Conservation (phyloP, 306 rosid genomes). For the Hippophae rhamnoides region DNA sequence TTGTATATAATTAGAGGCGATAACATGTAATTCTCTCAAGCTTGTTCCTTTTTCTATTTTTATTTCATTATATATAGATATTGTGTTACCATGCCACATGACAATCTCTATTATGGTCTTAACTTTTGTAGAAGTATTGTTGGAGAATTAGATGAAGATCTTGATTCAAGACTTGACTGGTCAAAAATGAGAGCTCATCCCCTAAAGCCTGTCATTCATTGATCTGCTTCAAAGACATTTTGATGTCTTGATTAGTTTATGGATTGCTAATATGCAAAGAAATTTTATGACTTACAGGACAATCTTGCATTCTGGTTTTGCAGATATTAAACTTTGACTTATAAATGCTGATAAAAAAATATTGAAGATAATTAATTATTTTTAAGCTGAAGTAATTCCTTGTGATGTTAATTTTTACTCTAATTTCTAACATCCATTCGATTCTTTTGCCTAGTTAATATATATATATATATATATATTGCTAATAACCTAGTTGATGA, state of each 20-base stretch:
- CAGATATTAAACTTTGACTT: slow-evolving; percentile 5
- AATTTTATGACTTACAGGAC: too few species aligned
- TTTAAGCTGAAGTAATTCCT: too few species aligned
- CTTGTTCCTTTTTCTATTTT: neutral
- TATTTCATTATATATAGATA: neutral
- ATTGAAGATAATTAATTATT: slow-evolving; percentile 21
- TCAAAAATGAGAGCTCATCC: slow-evolving; percentile 88
- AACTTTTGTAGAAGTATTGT: slow-evolving; percentile 77
- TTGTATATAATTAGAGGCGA: slow-evolving; percentile 91
- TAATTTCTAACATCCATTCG: too few species aligned
- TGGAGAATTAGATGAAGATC: slow-evolving; percentile 88
- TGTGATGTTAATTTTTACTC: too few species aligned
- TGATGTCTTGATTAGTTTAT: slow-evolving; percentile 7
- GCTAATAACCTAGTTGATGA: too few species aligned
- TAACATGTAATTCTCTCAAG: slow-evolving; percentile 56
- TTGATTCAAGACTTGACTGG: slow-evolving; percentile 71
- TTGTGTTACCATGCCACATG: neutral
- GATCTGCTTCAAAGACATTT: slow-evolving; percentile 1
- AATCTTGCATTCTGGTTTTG: slow-evolving; percentile 13
- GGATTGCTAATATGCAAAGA: too few species aligned
- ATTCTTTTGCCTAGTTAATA: too few species aligned
- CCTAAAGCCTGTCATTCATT: slow-evolving; percentile 23
- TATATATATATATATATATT: too few species aligned
- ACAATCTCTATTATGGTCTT: neutral
- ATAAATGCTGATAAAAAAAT: slow-evolving; percentile 9